A percentile compares a stretch with the other conserved stretches of the same genome.
phyloP scores from a whole-genome alignment of 805 yeast genomes.

The Kodamaea kaohsiungensis region DNA sequence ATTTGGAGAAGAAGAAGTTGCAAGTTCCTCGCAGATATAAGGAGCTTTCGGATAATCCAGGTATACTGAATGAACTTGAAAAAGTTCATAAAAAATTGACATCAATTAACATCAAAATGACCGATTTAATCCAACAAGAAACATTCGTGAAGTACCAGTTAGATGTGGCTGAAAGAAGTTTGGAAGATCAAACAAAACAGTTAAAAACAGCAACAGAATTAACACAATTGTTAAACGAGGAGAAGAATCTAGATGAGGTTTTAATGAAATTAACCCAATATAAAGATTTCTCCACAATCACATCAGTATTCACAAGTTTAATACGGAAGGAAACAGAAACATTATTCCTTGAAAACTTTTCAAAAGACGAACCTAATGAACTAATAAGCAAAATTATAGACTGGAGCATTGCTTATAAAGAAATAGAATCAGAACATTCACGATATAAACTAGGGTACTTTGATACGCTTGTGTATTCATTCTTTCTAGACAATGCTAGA shows the following conservation, averaged over 20 bases:
- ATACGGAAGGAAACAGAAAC: slow-evolving; percentile 1
- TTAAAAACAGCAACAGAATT: slow-evolving; percentile 6
- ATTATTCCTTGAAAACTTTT: slow-evolving; percentile 13
- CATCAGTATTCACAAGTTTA: slow-evolving; percentile 1
- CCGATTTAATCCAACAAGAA: slow-evolving; percentile 14
- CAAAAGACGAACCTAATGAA: slow-evolving; percentile 1
- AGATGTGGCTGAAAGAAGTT: not conserved
- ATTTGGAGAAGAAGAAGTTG: slow-evolving; percentile 33
- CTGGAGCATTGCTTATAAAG: slow-evolving; percentile 14
- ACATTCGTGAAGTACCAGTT: slow-evolving; percentile 12
- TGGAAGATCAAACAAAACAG: not conserved
- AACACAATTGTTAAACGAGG: not conserved
- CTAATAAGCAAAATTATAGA: slow-evolving; percentile 11
- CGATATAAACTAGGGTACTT: slow-evolving; percentile 10
- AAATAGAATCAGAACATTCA: not conserved
- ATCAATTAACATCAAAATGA: slow-evolving; percentile 16
- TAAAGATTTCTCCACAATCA: not conserved
- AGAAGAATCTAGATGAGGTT: not conserved
- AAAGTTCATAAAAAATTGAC: slow-evolving; percentile 17
- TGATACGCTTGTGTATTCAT: slow-evolving; percentile 21
- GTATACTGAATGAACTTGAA: not conserved
- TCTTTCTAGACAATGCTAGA: slow-evolving; percentile 1
- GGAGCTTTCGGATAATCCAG: slow-evolving; percentile 29
- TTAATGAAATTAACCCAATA: not conserved
- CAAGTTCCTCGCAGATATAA: slow-evolving; percentile 39